These are phyloP conservation scores for Salvia sclarea DNA, from an alignment of 305 asterid species.

Conservation along the genomic window DNA sequence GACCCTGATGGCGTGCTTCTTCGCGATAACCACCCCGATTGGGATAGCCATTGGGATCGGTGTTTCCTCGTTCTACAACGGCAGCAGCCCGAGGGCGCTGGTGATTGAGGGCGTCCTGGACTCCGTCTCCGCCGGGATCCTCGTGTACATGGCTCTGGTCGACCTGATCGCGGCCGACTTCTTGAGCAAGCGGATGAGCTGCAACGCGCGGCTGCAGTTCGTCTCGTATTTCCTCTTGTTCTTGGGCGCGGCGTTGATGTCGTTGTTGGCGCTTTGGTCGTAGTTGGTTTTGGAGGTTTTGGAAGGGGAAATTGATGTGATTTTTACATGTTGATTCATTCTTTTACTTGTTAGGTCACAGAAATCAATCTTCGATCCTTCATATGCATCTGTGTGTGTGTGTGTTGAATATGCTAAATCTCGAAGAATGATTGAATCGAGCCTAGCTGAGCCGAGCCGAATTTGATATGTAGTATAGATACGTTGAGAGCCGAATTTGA, in stretches of 20 bases:
- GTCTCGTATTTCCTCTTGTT: conserved; percentile 70
- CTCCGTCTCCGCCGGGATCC: conserved; percentile 84
- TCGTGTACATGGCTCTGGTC: conserved; percentile 90
- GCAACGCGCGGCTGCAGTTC: conserved; percentile 75
- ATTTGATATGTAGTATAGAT: too few relatives aligned
- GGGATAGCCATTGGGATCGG: conserved; percentile 73
- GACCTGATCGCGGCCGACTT: conserved; percentile 92
- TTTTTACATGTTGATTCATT: not conserved
- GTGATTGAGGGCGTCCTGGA: conserved; percentile 70
- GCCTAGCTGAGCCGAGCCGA: too few relatives aligned
- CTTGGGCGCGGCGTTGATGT: conserved; percentile 80
- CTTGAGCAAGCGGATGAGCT: conserved; percentile 91
- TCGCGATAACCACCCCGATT: conserved; percentile 80
- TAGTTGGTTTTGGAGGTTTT: conserved; percentile 21
- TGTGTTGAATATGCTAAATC: too few relatives aligned
- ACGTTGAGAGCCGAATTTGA: too few relatives aligned
- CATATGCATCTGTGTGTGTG: too few relatives aligned
- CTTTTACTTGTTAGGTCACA: not conserved
- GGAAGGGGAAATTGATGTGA: not conserved
- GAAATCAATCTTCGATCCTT: too few relatives aligned
- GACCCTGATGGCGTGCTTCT: conserved; percentile 78
- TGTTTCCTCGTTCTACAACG: conserved; percentile 63
- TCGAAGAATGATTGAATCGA: too few relatives aligned
- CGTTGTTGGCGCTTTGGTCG: conserved; percentile 84
- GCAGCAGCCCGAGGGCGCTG: conserved; percentile 72